Evolutionary conservation across 352 stramenopile genomes (phyloP).

Genomic region (Hyaloperonospora arabidopsidis): DNA sequence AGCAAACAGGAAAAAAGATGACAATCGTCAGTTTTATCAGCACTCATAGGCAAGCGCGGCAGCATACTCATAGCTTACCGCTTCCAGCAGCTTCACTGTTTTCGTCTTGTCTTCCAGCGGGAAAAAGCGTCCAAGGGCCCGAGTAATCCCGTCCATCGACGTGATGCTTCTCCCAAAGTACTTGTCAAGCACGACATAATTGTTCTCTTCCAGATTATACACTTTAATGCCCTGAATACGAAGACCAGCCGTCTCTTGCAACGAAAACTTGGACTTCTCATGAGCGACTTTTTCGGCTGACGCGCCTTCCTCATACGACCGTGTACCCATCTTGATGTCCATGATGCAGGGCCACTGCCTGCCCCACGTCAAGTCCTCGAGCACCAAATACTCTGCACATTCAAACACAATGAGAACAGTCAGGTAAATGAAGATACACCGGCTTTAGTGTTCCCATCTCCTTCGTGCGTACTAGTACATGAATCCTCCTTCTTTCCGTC

Average conservation of each 20-base stretch:
- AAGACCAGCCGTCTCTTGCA: constrained; percentile 88
- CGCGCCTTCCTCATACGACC: constrained; percentile 90
- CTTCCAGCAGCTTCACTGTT: constrained; percentile 30
- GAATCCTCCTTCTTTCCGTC: constrained; percentile 7
- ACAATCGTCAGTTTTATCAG: constrained; percentile 1
- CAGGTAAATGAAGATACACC: neutral
- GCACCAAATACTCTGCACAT: constrained; percentile 68
- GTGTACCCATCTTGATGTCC: constrained; percentile 94
- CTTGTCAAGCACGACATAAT: constrained; percentile 84
- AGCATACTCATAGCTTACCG: constrained; percentile 25
- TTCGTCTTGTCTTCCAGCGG: constrained; percentile 22
- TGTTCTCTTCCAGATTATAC: constrained; percentile 41
- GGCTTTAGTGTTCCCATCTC: constrained; percentile 21
- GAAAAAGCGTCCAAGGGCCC: constrained; percentile 82
- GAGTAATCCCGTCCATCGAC: constrained; percentile 44
- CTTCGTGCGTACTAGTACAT: constrained; percentile 17
- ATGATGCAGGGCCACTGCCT: constrained; percentile 89
- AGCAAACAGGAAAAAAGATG: constrained; percentile 1
- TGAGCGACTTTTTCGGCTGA: constrained; percentile 83
- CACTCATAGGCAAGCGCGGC: neutral
- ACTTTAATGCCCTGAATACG: constrained; percentile 92
- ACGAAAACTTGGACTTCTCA: constrained; percentile 89
- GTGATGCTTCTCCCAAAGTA: constrained; percentile 68
- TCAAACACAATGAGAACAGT: constrained; percentile 1
- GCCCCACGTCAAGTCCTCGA: constrained; percentile 86